Base-by-base conservation (phyloP, 2,329 filamentous ascomycete genomes). In the Fusarium subtropicale region DNA sequence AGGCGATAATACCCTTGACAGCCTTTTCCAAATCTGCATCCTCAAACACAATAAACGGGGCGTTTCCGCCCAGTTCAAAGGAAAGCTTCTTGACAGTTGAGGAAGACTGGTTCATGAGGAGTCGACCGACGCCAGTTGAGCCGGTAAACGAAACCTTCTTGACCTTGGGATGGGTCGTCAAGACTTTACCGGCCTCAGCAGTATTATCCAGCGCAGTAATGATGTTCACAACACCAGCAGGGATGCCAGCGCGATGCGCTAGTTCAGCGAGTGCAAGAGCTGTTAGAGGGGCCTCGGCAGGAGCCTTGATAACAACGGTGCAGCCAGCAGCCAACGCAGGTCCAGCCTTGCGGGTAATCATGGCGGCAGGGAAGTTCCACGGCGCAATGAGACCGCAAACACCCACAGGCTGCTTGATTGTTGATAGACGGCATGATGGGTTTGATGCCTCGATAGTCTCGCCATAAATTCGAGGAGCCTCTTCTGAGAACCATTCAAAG, bases 261-360 rank as follows among this genome's bases (percentile, higher is more conserved):
- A 97, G 86, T 79, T 97, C 94, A 3, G 92, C 92, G 30, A 97
- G 80, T 4, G 94, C 94, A 47, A 97, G 90, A 2, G 93, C 89
- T 24, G 93, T 97, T 77, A 95, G 93, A 0, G 94, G 94, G 6
- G 94, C 97, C 82, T 97, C 94, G 38, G 91, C 90, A 2, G 94
- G 93, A 36, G 93, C 91, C 81, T 97, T 97, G 68, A 89, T 89
- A 2, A 97, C 93, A 85, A 92, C 87, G 5, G 90, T 92, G 78
- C 91, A 92, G 36, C 91, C 91, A 30, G 90, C 90, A 34, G 91
- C 91, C 41, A 93, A 81, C 18, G 86, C 87, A 11, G 87, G 80
- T 6, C 79, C 81, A 31, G 79, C 78, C 64, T 84, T 84, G 30
- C 82, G 76, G 13, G 81, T 81, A 51, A 86, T 81, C 85, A 87